Conservation (phyloP, 352 stramenopile species). For the Phytophthora hibernalis region DNA sequence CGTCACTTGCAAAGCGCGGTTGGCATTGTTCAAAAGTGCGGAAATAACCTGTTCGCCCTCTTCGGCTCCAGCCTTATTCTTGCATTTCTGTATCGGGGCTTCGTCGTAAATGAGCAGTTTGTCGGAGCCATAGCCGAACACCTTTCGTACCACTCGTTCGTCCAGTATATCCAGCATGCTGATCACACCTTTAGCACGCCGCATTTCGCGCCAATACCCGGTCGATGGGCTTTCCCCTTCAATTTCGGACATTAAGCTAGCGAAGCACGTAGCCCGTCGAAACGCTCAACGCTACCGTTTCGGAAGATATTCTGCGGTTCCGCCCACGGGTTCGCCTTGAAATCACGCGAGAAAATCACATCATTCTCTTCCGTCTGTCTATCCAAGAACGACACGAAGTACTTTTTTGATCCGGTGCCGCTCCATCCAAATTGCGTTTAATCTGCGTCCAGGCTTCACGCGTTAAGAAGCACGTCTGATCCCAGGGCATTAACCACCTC, state of each 20-base stretch:
- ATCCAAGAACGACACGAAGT: conserved; percentile 64
- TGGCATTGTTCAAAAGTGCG: conserved; percentile 38
- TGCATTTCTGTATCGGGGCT: conserved; percentile 20
- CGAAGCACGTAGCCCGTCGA: conserved; percentile 62
- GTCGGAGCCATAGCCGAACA: conserved; percentile 30
- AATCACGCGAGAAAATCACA: conserved; percentile 44
- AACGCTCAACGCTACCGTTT: conserved; percentile 51
- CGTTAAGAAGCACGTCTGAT: conserved; percentile 63
- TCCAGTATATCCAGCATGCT: conserved; percentile 46
- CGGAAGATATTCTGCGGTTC: conserved; percentile 70
- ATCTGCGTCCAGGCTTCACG: conserved; percentile 52
- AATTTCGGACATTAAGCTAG: conserved; percentile 31
- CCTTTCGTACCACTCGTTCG: conserved; percentile 48
- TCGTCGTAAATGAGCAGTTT: conserved; percentile 47
- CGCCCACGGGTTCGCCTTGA: conserved; percentile 48
- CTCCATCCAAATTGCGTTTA: conserved; percentile 32
- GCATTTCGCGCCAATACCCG: conserved; percentile 54
- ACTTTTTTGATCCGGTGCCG: conserved; percentile 53
- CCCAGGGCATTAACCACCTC: conserved; percentile 60
- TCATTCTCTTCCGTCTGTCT: conserved; percentile 53
- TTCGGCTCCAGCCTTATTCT: not conserved
- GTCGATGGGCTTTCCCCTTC: conserved; percentile 35
- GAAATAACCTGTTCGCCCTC: conserved; percentile 9
- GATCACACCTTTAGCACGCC: conserved; percentile 55
- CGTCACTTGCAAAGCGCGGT: conserved; percentile 28